A percentile compares a stretch with the other conserved stretches of the same genome.
Evolutionary conservation across 345 rosid species (phyloP).

Genomic region (Euclidium syriacum): DNA sequence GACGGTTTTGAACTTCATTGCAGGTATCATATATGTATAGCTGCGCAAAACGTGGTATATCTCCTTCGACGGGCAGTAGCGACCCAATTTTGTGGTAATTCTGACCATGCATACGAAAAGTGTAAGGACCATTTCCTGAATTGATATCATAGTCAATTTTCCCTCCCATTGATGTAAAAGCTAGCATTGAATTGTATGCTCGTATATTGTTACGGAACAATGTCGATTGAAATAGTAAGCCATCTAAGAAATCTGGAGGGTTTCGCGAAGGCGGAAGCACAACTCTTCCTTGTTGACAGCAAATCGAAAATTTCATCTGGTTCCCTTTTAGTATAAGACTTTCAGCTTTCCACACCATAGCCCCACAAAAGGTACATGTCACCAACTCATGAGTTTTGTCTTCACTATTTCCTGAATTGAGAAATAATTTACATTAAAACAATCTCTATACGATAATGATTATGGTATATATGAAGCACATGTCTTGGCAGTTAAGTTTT

Average conservation of each 20-base stretch:
- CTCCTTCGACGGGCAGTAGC: background rate
- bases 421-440: no score
- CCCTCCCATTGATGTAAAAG: slow-evolving; percentile 3
- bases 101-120: slow-evolving; percentile 9
- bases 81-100: slow-evolving; percentile 5
- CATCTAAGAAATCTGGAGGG: background rate
- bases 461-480: no score
- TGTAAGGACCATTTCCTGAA: background rate
- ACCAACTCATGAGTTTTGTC: background rate
- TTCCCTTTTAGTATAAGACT: background rate
- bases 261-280: background rate
- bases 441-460: no score
- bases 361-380: background rate
- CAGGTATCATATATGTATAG: slow-evolving; percentile 3
- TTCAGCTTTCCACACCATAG: background rate
- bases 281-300: slow-evolving; percentile 4
- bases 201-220: background rate
- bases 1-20: slow-evolving; percentile 4
- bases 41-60: background rate
- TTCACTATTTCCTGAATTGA: background rate
- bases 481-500: no score
- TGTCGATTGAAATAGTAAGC: background rate
- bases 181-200: slow-evolving; percentile 1
- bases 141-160: background rate
- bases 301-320: background rate